Evolutionary conservation across 352 stramenopile species (phyloP).

Genomic region (Globisporangium perplexum): DNA sequence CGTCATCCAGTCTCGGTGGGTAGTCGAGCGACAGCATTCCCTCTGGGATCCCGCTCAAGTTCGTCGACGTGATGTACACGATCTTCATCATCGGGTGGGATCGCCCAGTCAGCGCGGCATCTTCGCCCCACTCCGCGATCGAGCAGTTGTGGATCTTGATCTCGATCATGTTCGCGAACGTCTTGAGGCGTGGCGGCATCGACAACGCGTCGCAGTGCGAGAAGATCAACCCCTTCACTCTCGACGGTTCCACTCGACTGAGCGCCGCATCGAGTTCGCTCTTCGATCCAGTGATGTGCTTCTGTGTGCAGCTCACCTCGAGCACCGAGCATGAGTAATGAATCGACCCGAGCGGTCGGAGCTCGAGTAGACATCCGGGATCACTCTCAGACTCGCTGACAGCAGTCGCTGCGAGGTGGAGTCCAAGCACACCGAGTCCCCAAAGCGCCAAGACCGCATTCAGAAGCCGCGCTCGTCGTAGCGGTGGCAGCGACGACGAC

Average conservation of each 20-base stretch:
- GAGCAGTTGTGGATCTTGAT: constrained; percentile 44
- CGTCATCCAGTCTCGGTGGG: constrained; percentile 22
- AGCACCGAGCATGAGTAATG: no score
- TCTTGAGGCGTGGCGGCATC: constrained; percentile 14
- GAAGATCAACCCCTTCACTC: constrained; percentile 21
- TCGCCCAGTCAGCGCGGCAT: constrained; percentile 15
- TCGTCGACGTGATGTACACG: constrained; percentile 25
- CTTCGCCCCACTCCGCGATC: constrained; percentile 18
- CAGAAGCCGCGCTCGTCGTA: no score
- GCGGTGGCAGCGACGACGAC: no score
- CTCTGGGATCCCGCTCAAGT: constrained; percentile 22
- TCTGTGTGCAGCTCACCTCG: not conserved
- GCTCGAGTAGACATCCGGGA: no score
- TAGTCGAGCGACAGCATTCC: constrained; percentile 29
- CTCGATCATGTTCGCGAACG: constrained; percentile 21
- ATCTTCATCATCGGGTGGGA: constrained; percentile 18
- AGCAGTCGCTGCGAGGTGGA: no score
- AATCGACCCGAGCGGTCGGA: no score
- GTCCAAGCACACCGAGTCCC: no score
- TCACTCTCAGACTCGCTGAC: no score
- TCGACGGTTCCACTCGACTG: constrained; percentile 11
- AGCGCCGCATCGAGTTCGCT: constrained; percentile 15
- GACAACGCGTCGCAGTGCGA: constrained; percentile 27
- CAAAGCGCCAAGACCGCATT: no score
- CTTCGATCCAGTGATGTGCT: no score